phyloP scores from a whole-genome alignment of 164 flowering plant species.

The Annona squamosa region DNA sequence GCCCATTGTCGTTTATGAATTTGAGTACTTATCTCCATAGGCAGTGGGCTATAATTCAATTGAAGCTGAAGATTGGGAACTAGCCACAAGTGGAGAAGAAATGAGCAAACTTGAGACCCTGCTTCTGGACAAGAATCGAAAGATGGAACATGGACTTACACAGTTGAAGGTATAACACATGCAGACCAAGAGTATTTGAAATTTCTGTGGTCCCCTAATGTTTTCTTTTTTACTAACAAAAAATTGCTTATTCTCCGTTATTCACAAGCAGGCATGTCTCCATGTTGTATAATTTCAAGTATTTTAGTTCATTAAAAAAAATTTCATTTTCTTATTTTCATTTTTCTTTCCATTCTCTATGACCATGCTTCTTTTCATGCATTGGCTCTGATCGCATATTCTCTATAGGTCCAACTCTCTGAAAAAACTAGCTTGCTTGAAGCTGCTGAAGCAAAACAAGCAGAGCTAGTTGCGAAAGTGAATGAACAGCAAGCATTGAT shows the following conservation, averaged over 20 bases:
- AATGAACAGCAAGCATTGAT: constrained; percentile 81
- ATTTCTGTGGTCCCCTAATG: not conserved
- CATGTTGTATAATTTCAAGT: not conserved
- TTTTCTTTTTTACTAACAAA: not conserved
- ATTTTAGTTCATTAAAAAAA: not conserved
- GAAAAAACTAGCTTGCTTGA: constrained; percentile 73
- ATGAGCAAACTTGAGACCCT: constrained; percentile 95
- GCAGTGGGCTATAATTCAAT: constrained; percentile 99
- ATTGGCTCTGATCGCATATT: not conserved
- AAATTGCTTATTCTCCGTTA: not conserved
- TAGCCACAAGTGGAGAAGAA: constrained; percentile 91
- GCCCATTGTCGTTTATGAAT: not conserved
- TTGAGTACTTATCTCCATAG: constrained; percentile 27
- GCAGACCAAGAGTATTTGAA: not conserved
- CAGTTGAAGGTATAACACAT: constrained; percentile 67
- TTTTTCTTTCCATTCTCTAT: not conserved
- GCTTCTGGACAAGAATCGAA: constrained; percentile 94
- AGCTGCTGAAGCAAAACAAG: constrained; percentile 60
- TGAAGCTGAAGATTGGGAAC: constrained; percentile 99
- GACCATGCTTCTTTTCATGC: not conserved
- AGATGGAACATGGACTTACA: constrained; percentile 94
- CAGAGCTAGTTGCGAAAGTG: constrained; percentile 59
- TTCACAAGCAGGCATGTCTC: not conserved
- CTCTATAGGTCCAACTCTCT: constrained; percentile 67
- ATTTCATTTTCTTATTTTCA: not conserved